Conservation (phyloP, 139 green algal genomes). For the Zygnema cylindricum region DNA sequence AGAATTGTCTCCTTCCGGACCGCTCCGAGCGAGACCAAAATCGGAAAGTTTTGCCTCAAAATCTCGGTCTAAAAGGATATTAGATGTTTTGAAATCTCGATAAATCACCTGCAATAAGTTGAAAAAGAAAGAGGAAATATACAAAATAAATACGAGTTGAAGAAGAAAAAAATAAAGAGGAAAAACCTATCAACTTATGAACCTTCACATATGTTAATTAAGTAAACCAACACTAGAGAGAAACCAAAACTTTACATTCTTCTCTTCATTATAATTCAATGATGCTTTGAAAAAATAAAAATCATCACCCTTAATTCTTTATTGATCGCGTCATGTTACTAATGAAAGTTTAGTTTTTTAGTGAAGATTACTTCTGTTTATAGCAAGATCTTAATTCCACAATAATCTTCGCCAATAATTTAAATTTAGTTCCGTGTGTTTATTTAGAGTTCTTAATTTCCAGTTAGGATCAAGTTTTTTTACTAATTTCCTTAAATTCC, state of each 20-base stretch:
- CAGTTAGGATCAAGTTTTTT: not conserved
- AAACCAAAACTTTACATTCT: not conserved
- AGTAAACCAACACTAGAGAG: constrained; percentile 1
- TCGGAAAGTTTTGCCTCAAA: constrained; percentile 62
- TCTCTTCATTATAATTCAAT: not conserved
- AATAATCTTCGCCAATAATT: not conserved
- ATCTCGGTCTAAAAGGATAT: constrained; percentile 36
- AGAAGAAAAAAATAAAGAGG: not conserved
- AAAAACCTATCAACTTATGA: not conserved
- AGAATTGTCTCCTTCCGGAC: constrained; percentile 54
- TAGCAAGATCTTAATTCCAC: not conserved
- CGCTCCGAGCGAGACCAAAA: constrained; percentile 66
- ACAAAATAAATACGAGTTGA: not conserved
- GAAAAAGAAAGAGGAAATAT: too few relatives aligned
- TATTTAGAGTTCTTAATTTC: too few relatives aligned
- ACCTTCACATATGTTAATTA: not conserved
- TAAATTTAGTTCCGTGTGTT: too few relatives aligned
- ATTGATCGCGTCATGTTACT: too few relatives aligned
- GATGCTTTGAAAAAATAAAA: not conserved
- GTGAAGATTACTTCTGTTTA: not conserved
- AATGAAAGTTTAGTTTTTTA: too few relatives aligned
- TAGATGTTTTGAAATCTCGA: constrained; percentile 53
- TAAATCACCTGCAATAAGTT: constrained; percentile 26
- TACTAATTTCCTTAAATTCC: not conserved
- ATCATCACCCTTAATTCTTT: too few relatives aligned